A percentile compares a stretch with the other conserved stretches of the same genome.
These are phyloP conservation scores for Paratinospora sagittata DNA, from an alignment of 164 flowering plant genomes.

Conservation along the genomic window DNA sequence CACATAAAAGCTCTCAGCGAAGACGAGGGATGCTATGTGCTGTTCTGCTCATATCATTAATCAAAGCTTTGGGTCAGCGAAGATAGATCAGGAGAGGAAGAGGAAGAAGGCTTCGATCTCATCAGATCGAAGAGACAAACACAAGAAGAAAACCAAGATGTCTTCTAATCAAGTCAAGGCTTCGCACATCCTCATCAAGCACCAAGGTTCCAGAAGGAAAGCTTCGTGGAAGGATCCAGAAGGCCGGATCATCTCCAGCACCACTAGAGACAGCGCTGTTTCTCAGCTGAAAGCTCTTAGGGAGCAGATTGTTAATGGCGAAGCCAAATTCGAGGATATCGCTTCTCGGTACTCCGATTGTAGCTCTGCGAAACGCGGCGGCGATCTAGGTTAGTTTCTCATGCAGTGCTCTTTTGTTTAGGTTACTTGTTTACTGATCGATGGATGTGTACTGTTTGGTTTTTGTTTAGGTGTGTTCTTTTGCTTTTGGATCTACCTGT, in stretches of 20 bases:
- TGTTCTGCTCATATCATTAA: too few species aligned
- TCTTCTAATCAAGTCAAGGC: conserved; percentile 37
- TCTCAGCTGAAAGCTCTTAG: conserved; percentile 59
- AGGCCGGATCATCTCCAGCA: conserved; percentile 56
- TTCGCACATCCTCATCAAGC: conserved; percentile 73
- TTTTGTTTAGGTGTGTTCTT: not conserved
- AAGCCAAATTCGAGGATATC: conserved; percentile 62
- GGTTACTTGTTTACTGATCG: not conserved
- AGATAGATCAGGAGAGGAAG: conserved; percentile 56
- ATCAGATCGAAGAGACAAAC: conserved; percentile 31
- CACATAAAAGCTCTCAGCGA: too few species aligned
- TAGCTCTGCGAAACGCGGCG: conserved; percentile 98
- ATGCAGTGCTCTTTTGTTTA: not conserved
- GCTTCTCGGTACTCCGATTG: conserved; percentile 77
- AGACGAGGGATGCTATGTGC: too few species aligned
- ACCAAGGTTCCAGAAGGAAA: conserved; percentile 78
- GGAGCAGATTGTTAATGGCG: conserved; percentile 63
- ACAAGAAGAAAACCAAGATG: conserved; percentile 27
- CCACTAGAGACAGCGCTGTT: conserved; percentile 69
- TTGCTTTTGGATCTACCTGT: not conserved
- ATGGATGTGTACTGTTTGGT: not conserved
- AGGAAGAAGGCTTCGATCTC: conserved; percentile 33
- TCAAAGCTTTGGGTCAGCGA: not conserved
- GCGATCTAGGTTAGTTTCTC: conserved; percentile 71
- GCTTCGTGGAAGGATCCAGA: conserved; percentile 98